A percentile compares a stretch with the other conserved stretches of the same genome.
Conservation (phyloP, 2,329 filamentous ascomycete genomes). For the Alternaria alternata region DNA sequence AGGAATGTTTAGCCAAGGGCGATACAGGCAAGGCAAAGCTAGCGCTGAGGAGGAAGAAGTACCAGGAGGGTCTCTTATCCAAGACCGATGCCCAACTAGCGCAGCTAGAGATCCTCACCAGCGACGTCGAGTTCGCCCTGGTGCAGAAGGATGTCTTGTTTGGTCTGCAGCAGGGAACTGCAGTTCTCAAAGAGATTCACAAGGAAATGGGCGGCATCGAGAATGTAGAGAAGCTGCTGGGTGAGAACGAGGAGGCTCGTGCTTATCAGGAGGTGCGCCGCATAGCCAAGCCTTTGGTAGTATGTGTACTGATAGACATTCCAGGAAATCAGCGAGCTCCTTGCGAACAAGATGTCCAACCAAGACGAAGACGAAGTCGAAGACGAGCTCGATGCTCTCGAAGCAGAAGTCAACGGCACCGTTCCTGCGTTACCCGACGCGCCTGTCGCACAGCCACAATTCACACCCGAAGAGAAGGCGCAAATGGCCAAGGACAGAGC, state of each 20-base stretch:
- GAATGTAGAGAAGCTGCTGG: conserved; percentile 93
- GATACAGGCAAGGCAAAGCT: conserved; percentile 85
- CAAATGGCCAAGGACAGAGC: conserved; percentile 45
- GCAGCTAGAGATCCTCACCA: conserved; percentile 87
- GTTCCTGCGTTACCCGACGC: conserved; percentile 49
- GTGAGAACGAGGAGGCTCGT: conserved; percentile 86
- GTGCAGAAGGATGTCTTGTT: conserved; percentile 97
- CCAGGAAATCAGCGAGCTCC: conserved; percentile 91
- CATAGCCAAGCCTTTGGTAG: conserved; percentile 10
- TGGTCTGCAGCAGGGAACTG: conserved; percentile 89
- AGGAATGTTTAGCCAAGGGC: conserved; percentile 78
- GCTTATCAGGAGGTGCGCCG: conserved; percentile 82
- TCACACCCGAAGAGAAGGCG: conserved; percentile 39
- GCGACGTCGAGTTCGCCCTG: conserved; percentile 91
- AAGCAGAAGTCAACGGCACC: conserved; percentile 65
- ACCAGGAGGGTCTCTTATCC: conserved; percentile 86
- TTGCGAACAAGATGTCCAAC: conserved; percentile 86
- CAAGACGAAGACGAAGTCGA: conserved; percentile 98
- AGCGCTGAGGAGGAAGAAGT: conserved; percentile 93
- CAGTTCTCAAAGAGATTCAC: conserved; percentile 89
- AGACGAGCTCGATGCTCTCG: conserved; percentile 86
- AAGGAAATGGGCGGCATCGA: conserved; percentile 95
- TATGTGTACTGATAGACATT: conserved; percentile 8
- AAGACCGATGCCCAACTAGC: conserved; percentile 95
- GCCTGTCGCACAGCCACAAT: conserved; percentile 44